These are phyloP conservation scores for Umbelopsis sp. DNA, from an alignment of 371 early-diverging fungal species.

Conservation along the genomic window DNA sequence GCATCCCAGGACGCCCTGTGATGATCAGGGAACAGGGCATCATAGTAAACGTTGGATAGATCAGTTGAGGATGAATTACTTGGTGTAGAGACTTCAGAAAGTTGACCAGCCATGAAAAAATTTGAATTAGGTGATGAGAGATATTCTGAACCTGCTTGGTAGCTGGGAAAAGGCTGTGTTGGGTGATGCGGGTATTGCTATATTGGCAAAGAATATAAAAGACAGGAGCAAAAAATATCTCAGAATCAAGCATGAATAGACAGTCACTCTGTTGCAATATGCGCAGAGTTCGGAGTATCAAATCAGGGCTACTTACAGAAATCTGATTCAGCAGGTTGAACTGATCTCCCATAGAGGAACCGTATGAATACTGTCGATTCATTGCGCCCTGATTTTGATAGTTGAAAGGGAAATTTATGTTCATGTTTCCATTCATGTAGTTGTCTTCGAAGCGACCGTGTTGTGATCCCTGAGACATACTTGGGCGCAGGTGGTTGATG, in stretches of 20 bases:
- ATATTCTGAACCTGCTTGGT: conserved; percentile 20
- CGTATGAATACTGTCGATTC: conserved; percentile 15
- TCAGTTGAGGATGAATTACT: conserved; percentile 12
- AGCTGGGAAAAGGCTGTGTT: conserved; percentile 16
- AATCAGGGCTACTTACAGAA: conserved; percentile 12
- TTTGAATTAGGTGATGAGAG: conserved; percentile 14
- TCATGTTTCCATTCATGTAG: conserved; percentile 10
- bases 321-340: conserved; percentile 15
- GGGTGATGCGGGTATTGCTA: conserved; percentile 13
- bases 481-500: not conserved
- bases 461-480: conserved; percentile 13
- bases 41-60: conserved; percentile 2
- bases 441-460: conserved; percentile 4
- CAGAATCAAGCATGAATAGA: conserved; percentile 16
- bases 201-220: conserved; percentile 5
- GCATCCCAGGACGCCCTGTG: conserved; percentile 19
- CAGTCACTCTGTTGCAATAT: conserved; percentile 9
- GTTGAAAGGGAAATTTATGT: conserved; percentile 3
- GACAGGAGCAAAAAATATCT: conserved; percentile 4
- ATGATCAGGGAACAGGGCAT: conserved; percentile 14
- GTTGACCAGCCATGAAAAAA: conserved; percentile 10
- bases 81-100: conserved; percentile 9
- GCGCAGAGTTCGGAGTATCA: conserved; percentile 16
- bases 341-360: conserved; percentile 17
- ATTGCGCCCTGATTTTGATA: conserved; percentile 5